Conservation (phyloP, 2,329 filamentous ascomycete genomes). For the Sporothrix protearum region DNA sequence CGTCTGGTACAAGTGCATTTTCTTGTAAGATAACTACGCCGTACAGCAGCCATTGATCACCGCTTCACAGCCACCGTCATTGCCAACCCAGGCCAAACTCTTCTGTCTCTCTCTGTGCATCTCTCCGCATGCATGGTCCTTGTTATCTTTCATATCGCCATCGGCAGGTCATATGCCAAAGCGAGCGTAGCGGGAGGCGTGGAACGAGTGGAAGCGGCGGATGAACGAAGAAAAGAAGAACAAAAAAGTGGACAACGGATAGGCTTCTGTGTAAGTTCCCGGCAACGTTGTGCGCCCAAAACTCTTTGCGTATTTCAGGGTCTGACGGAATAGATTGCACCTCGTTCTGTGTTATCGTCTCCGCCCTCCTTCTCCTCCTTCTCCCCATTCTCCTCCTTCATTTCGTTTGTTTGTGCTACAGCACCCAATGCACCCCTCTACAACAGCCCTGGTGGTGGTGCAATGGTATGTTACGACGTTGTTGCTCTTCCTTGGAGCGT, state of each 20-base stretch:
- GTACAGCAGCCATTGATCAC: not conserved
- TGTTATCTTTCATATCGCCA: conserved; percentile 9
- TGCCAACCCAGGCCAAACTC: not conserved
- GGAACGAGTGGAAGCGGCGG: not conserved
- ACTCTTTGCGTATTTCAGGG: not conserved
- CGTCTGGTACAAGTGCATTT: not conserved
- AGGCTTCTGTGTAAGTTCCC: not conserved
- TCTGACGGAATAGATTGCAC: not conserved
- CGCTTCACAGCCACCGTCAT: not conserved
- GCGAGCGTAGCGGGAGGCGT: not conserved
- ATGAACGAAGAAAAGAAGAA: not conserved
- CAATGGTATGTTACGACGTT: not conserved
- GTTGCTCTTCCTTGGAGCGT: no score
- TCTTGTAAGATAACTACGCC: not conserved
- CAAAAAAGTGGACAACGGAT: not conserved
- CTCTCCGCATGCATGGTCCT: not conserved
- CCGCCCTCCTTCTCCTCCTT: not conserved
- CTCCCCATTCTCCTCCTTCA: not conserved
- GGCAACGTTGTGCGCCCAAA: not conserved
- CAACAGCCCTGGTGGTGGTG: not conserved
- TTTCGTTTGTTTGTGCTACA: not conserved
- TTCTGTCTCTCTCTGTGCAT: not conserved
- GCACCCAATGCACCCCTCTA: not conserved
- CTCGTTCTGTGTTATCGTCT: not conserved
- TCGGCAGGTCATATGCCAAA: not conserved